phyloP scores from a whole-genome alignment of 805 yeast species.

The Candida suzukii region DNA sequence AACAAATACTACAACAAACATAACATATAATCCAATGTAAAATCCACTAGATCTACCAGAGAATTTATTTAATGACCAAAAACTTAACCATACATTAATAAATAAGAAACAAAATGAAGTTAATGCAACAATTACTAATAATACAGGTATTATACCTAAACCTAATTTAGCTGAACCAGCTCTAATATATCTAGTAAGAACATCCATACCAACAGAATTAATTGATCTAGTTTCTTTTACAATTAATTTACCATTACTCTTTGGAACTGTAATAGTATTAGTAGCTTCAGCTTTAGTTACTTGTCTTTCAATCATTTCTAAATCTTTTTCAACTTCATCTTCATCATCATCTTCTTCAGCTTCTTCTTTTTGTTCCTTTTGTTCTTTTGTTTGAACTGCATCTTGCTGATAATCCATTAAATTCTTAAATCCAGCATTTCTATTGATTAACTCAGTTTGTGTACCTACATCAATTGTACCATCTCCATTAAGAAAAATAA shows the following conservation, averaged over 20 bases:
- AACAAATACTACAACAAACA: slow-evolving; percentile 46
- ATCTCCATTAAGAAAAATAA: slow-evolving; percentile 60
- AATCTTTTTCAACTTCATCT: slow-evolving; percentile 6
- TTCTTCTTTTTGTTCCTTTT: slow-evolving; percentile 13
- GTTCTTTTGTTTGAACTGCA: slow-evolving; percentile 4
- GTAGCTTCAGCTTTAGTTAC: slow-evolving; percentile 5
- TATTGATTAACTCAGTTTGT: slow-evolving; percentile 39
- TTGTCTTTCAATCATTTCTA: slow-evolving; percentile 13
- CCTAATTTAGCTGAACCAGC: slow-evolving; percentile 50
- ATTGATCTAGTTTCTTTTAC: slow-evolving; percentile 24
- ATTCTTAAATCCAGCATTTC: slow-evolving; percentile 40
- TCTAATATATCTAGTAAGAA: slow-evolving; percentile 43
- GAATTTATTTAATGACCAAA: slow-evolving; percentile 62
- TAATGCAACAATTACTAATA: slow-evolving; percentile 15
- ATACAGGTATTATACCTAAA: slow-evolving; percentile 18
- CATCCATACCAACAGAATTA: slow-evolving; percentile 32
- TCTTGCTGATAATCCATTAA: slow-evolving; percentile 39
- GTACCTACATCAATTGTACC: slow-evolving; percentile 56
- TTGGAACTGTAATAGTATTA: neutral
- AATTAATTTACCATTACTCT: slow-evolving; percentile 21
- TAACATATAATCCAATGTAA: slow-evolving; percentile 68
- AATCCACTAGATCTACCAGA: slow-evolving; percentile 34
- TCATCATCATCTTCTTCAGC: slow-evolving; percentile 28
- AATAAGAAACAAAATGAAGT: slow-evolving; percentile 48
- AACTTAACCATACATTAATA: slow-evolving; percentile 72